Evolutionary conservation across 192 early-diverging fungal species (phyloP), one percentile per base, ranked within the genome.

Genomic region (Geranomyces variabilis): DNA sequence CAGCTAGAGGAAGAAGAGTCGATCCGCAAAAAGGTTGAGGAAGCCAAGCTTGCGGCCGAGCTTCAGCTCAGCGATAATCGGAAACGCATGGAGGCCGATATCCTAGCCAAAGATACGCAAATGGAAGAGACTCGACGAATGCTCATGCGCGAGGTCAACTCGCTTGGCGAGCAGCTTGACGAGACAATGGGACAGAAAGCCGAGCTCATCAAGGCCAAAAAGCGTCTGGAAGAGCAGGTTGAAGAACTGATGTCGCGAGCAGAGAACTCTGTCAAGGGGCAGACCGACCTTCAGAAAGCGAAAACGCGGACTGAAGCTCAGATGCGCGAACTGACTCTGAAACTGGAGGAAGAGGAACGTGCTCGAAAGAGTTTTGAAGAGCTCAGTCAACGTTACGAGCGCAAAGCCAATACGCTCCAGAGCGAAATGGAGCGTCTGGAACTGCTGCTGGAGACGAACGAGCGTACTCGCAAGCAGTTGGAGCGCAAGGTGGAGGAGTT

Each of bases 51-150:
- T 29, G 63, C 65, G 30, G 67, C 84, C 24, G 90, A 93, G 68
- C 81, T 81, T 12, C 90, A 93, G 78, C 76, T 93, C 48, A 65
- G 79, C 58, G 90, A 93, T 34, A 84, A 86, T 44, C 88, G 90
- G 53, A 85, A 84, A 53, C 85, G 84, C 47, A 63, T 83, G 43
- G 91, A 89, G 63, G 67, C 77, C 31, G 88, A 93, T 48, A 48
- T 80, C 13, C 61, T 66, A 0, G 83, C 79, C 34, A 91, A 90
- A 71, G 94, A 94, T 21, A 61, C 79, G 15, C 84, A 79, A 43
- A 79, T 90, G 80, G 84, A 89, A 22, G 93, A 95, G 69, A 90
- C 92, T 19, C 76, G 83, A n/a, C 88, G 89, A 45, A 84, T 88
- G 71, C 79, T 90, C 59, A 80, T 81, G 75, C 80, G 86, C 36